Evolutionary conservation across 208 protist species (phyloP).

Genomic region (Wallacemonas sp.): DNA sequence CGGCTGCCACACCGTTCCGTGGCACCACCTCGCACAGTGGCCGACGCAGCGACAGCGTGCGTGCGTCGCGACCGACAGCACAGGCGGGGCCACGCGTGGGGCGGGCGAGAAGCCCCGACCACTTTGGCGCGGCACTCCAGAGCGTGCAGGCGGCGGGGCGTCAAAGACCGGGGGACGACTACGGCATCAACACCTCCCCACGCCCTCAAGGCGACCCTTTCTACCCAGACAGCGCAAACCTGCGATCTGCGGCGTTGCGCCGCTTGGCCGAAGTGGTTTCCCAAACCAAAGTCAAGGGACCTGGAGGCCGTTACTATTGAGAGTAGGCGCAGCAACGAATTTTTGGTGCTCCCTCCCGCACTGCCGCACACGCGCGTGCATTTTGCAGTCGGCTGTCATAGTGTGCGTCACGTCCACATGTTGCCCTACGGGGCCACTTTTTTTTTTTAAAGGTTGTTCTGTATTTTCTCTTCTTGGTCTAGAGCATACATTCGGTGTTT

Average conservation of each 20-base stretch:
- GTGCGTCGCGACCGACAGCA: not conserved
- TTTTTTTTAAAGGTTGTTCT: conserved; percentile 8
- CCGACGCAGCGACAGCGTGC: not conserved
- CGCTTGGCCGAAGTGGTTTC: conserved; percentile 69
- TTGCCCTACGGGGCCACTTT: too few species aligned
- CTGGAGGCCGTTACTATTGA: conserved; percentile 16
- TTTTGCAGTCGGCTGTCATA: not conserved
- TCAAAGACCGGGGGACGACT: not conserved
- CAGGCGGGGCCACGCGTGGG: not conserved
- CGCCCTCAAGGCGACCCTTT: not conserved
- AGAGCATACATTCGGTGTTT: conserved; percentile 10
- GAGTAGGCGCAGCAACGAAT: not conserved
- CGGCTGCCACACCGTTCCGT: not conserved
- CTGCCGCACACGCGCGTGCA: not conserved
- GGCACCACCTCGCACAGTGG: not conserved
- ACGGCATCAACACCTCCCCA: not conserved
- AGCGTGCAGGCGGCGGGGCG: conserved; percentile 11
- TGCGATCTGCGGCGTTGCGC: conserved; percentile 40
- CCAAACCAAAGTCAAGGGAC: conserved; percentile 45
- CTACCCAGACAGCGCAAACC: conserved; percentile 27
- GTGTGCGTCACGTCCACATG: conserved; percentile 3
- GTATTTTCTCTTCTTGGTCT: not conserved
- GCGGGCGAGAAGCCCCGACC: conserved; percentile 11
- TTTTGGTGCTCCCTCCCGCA: not conserved
- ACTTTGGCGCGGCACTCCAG: conserved; percentile 12